Percentiles rank a stretch among this genome's conserved stretches.
Conservation (phyloP, 177 flowering plant species). For the Vitis hybrid region DNA sequence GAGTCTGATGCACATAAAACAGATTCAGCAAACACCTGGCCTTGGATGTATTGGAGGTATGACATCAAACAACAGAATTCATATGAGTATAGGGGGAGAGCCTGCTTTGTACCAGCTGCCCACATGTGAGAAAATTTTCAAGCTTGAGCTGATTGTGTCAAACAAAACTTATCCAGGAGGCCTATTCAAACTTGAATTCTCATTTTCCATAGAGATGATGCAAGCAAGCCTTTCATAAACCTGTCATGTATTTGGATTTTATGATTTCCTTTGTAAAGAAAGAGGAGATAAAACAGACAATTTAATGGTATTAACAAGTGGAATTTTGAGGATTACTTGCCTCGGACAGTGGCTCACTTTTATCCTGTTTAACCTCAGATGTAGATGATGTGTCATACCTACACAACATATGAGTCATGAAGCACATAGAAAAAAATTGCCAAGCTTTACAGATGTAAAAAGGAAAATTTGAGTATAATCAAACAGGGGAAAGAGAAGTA, state of each 20-base stretch:
- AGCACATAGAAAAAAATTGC: background rate
- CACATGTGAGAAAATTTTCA: background rate
- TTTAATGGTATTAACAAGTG: background rate
- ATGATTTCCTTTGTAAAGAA: background rate
- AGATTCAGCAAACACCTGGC: no score
- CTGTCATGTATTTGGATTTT: slow-evolving; percentile 28
- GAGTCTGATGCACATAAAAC: no score
- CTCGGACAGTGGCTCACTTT: slow-evolving; percentile 54
- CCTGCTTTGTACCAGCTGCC: background rate
- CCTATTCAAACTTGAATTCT: slow-evolving; percentile 55
- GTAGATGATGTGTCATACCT: slow-evolving; percentile 67
- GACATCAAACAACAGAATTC: background rate
- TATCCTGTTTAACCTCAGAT: slow-evolving; percentile 23
- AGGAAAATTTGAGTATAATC: background rate
- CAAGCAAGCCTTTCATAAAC: slow-evolving; percentile 78
- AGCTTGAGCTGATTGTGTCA: background rate
- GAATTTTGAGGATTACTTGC: slow-evolving; percentile 29
- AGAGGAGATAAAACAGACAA: background rate
- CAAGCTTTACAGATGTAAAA: background rate
- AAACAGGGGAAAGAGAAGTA: background rate
- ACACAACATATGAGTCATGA: slow-evolving; percentile 14
- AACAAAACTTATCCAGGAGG: slow-evolving; percentile 6
- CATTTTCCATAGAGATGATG: slow-evolving; percentile 77
- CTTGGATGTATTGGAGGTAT: no score
- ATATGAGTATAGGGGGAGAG: background rate